Evolutionary conservation across 306 rosid species (phyloP).

Genomic region (Castanea mollissima): DNA sequence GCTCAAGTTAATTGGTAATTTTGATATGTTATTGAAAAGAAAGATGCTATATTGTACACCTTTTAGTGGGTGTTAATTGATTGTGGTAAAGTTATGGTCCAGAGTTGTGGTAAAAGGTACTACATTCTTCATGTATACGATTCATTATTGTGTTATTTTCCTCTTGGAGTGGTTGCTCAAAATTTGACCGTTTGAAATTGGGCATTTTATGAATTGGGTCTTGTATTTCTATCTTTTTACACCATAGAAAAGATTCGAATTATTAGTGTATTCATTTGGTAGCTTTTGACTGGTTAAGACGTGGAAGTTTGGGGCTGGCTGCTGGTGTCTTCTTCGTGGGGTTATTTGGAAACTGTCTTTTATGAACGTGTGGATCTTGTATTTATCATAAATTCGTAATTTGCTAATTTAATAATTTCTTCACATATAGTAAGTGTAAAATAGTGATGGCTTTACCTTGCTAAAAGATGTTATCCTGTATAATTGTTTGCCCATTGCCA

Average conservation of each 20-base stretch:
- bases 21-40: neutral
- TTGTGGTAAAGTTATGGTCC: neutral
- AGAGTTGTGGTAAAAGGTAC: neutral
- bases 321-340: neutral
- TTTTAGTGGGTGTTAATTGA: neutral
- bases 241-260: neutral
- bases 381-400: neutral
- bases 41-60: too few species aligned
- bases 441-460: neutral
- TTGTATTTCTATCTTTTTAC: neutral
- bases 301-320: neutral
- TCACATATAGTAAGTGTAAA: too few species aligned
- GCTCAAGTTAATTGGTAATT: neutral
- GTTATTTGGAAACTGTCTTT: slow-evolving; percentile 6
- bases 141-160: neutral
- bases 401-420: neutral
- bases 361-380: slow-evolving; percentile 3
- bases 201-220: neutral
- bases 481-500: neutral
- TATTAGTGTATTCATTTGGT: neutral
- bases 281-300: neutral
- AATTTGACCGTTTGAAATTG: neutral
- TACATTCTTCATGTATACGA: neutral
- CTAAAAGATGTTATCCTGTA: neutral
- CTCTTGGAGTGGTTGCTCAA: neutral